Evolutionary conservation across 768 basidiomycete species (phyloP).

Genomic region (Cubamyces sp.): DNA sequence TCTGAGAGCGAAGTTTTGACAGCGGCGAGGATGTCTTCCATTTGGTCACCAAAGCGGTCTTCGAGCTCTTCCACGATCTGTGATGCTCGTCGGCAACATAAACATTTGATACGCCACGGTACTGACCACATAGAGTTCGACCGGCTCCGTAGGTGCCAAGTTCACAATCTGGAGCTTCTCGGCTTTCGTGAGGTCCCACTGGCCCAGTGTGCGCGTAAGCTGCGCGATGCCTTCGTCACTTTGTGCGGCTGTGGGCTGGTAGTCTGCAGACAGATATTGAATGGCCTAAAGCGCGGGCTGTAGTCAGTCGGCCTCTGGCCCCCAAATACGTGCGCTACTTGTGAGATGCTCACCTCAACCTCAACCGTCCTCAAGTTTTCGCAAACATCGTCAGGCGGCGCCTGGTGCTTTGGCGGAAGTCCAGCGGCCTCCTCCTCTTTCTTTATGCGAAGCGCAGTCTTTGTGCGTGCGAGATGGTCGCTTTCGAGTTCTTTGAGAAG

Average conservation of each 20-base stretch:
- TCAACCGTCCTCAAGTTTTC: constrained; percentile 87
- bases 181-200: constrained; percentile 80
- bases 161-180: constrained; percentile 96
- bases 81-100: not conserved
- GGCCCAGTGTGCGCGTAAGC: constrained; percentile 68
- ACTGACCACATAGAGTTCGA: constrained; percentile 84
- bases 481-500: constrained; percentile 77
- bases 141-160: constrained; percentile 76
- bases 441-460: constrained; percentile 72
- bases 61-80: constrained; percentile 94
- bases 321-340: not conserved
- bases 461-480: constrained; percentile 71
- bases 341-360: constrained; percentile 62
- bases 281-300: constrained; percentile 65
- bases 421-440: constrained; percentile 71
- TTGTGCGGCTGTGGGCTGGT: constrained; percentile 71
- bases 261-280: constrained; percentile 76
- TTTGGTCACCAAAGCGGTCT: constrained; percentile 72
- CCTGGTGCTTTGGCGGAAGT: constrained; percentile 32
- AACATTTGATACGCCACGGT: too few species aligned
- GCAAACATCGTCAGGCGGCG: constrained; percentile 57
- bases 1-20: constrained; percentile 52
- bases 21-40: constrained; percentile 64
- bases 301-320: constrained; percentile 17
- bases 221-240: constrained; percentile 62